Base-by-base conservation (phyloP, 257 asterid genomes). In the Striga asiatica region DNA sequence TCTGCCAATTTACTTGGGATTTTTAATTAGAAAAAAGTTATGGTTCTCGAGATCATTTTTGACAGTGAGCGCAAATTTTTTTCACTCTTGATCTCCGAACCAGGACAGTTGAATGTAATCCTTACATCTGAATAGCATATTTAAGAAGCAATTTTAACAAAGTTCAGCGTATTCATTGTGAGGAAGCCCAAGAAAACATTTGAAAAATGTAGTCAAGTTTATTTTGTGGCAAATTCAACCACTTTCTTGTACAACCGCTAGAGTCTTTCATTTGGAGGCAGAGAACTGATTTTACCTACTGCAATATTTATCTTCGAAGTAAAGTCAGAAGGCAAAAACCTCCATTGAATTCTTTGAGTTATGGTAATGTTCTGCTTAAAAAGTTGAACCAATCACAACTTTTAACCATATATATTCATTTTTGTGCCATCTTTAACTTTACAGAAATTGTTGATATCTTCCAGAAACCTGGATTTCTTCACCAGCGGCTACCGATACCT, bases 391-490 rank as follows among this genome's bases (percentile, higher is more conserved):
- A 28, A 22, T 8, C 52, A 38, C 45, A 60, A 54, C 50, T 27
- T 12, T 8, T 34, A 17, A 25, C 17, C 35, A 41, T 39, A 6
- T 48, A 27, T 56, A 24, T 60, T 65, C 43, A 32, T 48, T 38
- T 37, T 58, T 55, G 13, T 58, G 53, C 64, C 72, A 13, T 61
- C 66, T 71, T 65, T 66, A 67, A 54, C 66, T 71, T 60, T 62
- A 56, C 95, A 85, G 95, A 43, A 71, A 82, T 53, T 85, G 58
- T 66, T 85, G 85, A 76, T 85, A 72, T 76, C 91, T 58, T 85
- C 95, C 67, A 73, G 94, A 76, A 85, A 85, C 64, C 73, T 85
- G 74, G 95, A 85, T 34, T 85, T 85, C 85, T 85, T 85, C 77
- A 85, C 95, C 69, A 82, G 3, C 69, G 95, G 94, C 46, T 85